Conservation (phyloP, 2,329 filamentous ascomycete species). For the Clarireedia sp. region DNA sequence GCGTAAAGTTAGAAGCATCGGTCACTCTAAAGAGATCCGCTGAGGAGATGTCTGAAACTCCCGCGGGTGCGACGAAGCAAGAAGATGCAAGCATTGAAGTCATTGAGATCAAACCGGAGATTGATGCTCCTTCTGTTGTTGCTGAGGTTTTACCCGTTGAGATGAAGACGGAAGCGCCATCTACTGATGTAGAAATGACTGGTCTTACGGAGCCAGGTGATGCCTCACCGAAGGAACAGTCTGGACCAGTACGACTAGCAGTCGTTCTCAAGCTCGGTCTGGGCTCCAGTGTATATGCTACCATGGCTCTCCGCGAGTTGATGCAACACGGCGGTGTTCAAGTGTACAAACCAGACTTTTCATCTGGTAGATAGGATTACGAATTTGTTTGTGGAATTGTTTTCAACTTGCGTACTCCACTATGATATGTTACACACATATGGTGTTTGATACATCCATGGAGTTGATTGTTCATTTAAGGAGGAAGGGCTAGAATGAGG, state of each 20-base stretch:
- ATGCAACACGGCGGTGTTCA: conserved; percentile 60
- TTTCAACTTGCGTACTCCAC: not conserved
- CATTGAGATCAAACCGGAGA: not conserved
- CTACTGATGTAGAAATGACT: not conserved
- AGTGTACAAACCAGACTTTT: conserved; percentile 56
- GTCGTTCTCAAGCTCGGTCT: conserved; percentile 68
- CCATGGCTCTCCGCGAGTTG: conserved; percentile 72
- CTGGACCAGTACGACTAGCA: conserved; percentile 45
- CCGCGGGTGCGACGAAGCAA: not conserved
- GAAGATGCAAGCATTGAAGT: not conserved
- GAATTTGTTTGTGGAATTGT: not conserved
- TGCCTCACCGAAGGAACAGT: not conserved
- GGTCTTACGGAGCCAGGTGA: not conserved
- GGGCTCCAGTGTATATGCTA: conserved; percentile 74
- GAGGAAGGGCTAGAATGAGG: not conserved
- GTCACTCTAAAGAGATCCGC: conserved; percentile 7
- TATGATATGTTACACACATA: conserved; percentile 2
- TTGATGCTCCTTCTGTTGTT: not conserved
- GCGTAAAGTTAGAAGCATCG: conserved; percentile 3
- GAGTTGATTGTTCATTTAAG: not conserved
- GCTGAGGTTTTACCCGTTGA: not conserved
- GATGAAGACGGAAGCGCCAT: not conserved
- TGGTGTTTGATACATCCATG: not conserved
- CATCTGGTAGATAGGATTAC: conserved; percentile 22
- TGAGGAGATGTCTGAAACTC: conserved; percentile 12